phyloP scores from a whole-genome alignment of 306 rosid species.

The Casuarina cunninghamiana region DNA sequence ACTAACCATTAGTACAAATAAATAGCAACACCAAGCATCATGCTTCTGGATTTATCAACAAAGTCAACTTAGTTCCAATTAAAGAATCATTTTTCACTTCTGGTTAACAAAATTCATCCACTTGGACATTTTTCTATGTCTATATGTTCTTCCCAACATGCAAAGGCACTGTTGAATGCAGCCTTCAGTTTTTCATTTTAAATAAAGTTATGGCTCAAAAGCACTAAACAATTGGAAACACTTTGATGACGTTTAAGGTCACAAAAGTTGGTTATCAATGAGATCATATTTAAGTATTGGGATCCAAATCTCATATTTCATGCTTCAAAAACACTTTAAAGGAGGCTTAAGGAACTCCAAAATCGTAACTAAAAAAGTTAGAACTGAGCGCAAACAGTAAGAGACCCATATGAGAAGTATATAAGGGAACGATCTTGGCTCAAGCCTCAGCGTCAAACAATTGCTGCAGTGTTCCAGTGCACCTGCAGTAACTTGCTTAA shows the following conservation, averaged over 20 bases:
- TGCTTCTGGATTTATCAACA: neutral
- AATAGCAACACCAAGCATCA: neutral
- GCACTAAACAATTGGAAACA: neutral
- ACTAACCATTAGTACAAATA: neutral
- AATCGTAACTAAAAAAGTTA: too few species aligned
- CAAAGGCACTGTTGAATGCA: neutral
- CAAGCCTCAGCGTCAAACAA: too few species aligned
- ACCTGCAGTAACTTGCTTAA: too few species aligned
- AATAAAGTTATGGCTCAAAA: neutral
- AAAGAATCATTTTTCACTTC: neutral
- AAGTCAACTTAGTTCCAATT: neutral
- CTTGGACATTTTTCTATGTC: neutral
- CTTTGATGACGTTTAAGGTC: neutral
- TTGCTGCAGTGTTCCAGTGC: too few species aligned
- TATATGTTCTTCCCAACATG: neutral
- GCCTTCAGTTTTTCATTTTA: neutral
- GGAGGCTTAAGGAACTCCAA: too few species aligned
- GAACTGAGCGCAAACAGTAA: too few species aligned
- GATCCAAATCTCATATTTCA: neutral
- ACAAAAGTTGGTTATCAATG: neutral
- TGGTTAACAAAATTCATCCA: neutral
- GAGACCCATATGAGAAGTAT: too few species aligned
- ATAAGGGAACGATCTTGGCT: too few species aligned
- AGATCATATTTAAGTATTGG: neutral
- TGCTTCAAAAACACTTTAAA: neutral